Evolutionary conservation across 176 grass and related monocot genomes (phyloP).

Genomic region (Paspalum vaginatum): DNA sequence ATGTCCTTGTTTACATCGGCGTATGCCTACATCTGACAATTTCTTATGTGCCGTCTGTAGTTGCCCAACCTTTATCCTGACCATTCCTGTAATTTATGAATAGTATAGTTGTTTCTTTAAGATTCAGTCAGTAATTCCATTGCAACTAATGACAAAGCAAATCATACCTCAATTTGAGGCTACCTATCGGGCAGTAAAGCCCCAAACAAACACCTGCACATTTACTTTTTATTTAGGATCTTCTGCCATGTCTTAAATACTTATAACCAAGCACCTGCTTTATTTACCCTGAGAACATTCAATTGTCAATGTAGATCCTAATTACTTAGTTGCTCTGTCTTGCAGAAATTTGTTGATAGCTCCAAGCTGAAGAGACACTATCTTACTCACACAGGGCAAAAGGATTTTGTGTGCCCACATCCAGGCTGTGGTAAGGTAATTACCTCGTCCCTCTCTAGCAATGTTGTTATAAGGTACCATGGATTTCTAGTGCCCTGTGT

Average conservation of each 20-base stretch:
- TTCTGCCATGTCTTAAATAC: not conserved
- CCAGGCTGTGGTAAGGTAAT: constrained; percentile 83
- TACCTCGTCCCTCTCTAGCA: constrained; percentile 23
- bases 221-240: not conserved
- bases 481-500: not conserved
- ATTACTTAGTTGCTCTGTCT: constrained; percentile 6
- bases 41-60: not conserved
- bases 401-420: constrained; percentile 79
- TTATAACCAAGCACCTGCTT: not conserved
- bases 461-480: not conserved
- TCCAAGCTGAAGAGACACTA: constrained; percentile 92
- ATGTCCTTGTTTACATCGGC: not conserved
- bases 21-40: not conserved
- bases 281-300: not conserved
- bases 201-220: not conserved
- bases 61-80: not conserved
- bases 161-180: not conserved
- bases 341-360: constrained; percentile 90
- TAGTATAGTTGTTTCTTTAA: not conserved
- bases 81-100: not conserved
- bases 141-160: not conserved
- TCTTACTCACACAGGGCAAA: constrained; percentile 90
- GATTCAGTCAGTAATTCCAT: not conserved
- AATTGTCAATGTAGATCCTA: not conserved
- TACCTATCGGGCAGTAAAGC: not conserved